Evolutionary conservation across 495 filamentous ascomycete genomes (phyloP), one percentile per base, ranked within the genome.

Genomic region (Aspergillus affinis): DNA sequence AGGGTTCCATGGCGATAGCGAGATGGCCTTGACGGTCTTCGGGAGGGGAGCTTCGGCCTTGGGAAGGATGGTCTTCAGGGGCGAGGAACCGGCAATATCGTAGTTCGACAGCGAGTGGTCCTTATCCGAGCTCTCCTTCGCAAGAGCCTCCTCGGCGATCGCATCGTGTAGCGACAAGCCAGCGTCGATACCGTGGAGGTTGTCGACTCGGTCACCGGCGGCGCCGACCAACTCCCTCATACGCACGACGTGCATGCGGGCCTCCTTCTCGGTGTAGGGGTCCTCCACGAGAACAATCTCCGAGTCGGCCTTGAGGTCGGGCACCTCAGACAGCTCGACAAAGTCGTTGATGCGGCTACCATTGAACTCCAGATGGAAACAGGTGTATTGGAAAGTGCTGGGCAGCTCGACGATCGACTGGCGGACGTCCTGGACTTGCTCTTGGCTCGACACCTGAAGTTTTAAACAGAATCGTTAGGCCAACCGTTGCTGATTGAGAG

Each of bases 251-350:
- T 99, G 95, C 81, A 98, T 88, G 61, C 95, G 88, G 52, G 95
- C 93, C 74, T 98, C 94, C 80, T 96, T 98, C 78, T 98, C 95
- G 23, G 91, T 99, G 73, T 99, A 99, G 18, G 95, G 90, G 68
- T 99, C 95, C 75, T 97, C 91, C 47, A 97, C 86, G 60, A 99
- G 77, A 36, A 81, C 82, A 45, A 98, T 79, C 70, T 90, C 87
- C 12, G 92, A 87, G 56, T 88, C 87, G 9, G 86, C 75, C 44
- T 81, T 82, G 30, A 98, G 81, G 48, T 81, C 92, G n/a, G 86
- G 80, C 20, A 97, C 89, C 71, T 98, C 95, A 26, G 93, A 94
- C 48, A 99, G 80, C 76, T 96, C 91, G 57, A 93, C 79, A 64
- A 93, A 98, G 76, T 99, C 95, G 71, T 97, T 97, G 80, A 98